These are phyloP conservation scores for Penicillium sp. DNA, from an alignment of 2,329 filamentous ascomycete species.

Conservation along the genomic window DNA sequence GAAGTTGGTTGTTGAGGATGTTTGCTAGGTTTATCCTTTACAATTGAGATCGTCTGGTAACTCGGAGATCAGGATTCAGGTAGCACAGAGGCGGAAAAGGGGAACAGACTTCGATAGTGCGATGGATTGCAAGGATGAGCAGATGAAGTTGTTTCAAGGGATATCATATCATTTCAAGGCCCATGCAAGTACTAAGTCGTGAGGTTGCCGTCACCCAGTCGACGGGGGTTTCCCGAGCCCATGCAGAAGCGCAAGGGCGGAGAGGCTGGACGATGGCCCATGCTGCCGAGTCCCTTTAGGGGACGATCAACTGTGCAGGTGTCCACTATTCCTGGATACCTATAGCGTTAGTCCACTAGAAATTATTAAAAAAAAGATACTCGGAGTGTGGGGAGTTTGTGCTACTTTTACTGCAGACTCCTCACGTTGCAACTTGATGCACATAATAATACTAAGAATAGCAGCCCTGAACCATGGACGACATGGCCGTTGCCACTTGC, in stretches of 20 bases:
- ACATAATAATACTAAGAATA: neutral
- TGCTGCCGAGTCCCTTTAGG: neutral
- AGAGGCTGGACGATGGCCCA: neutral
- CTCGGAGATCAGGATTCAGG: neutral
- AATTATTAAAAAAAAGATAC: neutral
- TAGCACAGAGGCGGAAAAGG: neutral
- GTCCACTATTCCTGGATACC: neutral
- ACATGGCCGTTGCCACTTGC: neutral
- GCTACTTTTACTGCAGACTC: neutral
- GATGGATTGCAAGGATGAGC: neutral
- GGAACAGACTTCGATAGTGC: neutral
- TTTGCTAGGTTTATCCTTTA: constrained; percentile 51
- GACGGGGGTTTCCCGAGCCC: neutral
- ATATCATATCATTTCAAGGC: neutral
- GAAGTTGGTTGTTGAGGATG: constrained; percentile 62
- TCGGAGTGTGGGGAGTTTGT: neutral
- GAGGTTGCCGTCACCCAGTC: neutral
- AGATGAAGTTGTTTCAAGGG: neutral
- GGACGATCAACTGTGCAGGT: neutral
- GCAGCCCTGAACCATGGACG: neutral
- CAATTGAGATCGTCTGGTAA: neutral
- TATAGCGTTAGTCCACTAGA: neutral
- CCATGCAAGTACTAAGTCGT: too few species aligned
- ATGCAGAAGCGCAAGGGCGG: constrained; percentile 1
- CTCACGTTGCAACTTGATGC: neutral